Evolutionary conservation across 1,284 basidiomycete species (phyloP).

Genomic region (Sporisorium iseilematis-ciliati): DNA sequence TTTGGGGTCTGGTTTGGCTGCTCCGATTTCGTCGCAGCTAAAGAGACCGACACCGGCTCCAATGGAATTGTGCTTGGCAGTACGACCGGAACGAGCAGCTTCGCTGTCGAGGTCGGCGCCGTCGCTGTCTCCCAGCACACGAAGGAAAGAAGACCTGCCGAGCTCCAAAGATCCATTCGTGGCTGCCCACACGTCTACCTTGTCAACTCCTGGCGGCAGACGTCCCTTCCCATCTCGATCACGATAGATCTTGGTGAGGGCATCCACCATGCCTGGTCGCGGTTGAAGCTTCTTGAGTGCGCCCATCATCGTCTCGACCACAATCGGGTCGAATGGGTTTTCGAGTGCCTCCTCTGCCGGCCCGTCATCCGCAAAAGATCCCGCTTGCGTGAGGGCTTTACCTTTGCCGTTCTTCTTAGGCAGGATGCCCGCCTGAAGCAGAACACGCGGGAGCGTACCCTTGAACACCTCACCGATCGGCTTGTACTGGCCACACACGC

Average conservation of each 20-base stretch:
- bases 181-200: conserved; percentile 59
- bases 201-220: conserved; percentile 23
- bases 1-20: conserved; percentile 58
- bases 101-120: conserved; percentile 49
- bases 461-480: conserved; percentile 59
- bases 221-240: conserved; percentile 41
- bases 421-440: conserved; percentile 56
- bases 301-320: conserved; percentile 54
- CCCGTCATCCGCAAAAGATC: conserved; percentile 32
- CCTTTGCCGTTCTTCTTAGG: conserved; percentile 23
- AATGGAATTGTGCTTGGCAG: conserved; percentile 12
- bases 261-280: conserved; percentile 60
- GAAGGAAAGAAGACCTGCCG: conserved; percentile 36
- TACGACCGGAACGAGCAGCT: conserved; percentile 23
- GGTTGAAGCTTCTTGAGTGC: conserved; percentile 49
- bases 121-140: conserved; percentile 35
- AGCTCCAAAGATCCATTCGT: conserved; percentile 59
- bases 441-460: conserved; percentile 50
- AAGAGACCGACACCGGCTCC: conserved; percentile 54
- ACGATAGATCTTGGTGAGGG: conserved; percentile 51
- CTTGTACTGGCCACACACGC: conserved; percentile 53
- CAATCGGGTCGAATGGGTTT: conserved; percentile 36
- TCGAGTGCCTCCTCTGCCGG: conserved; percentile 39
- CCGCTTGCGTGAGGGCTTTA: conserved; percentile 30
- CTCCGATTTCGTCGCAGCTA: conserved; percentile 59